Base-by-base conservation (phyloP, 2,329 filamentous ascomycete species). In the Coccinonectria pachysandricola region DNA sequence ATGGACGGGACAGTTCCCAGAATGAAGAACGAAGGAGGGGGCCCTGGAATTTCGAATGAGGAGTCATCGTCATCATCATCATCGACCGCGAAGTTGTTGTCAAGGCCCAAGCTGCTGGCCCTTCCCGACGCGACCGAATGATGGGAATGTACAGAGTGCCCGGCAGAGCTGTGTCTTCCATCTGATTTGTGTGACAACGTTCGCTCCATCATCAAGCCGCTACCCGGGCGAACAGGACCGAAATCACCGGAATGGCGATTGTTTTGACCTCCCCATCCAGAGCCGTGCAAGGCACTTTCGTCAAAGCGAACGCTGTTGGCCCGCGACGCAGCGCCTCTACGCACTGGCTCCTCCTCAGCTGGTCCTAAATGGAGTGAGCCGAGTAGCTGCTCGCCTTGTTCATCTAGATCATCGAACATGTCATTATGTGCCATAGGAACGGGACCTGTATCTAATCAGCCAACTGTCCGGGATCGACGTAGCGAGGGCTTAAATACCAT, bases 291-390 rank as follows among this genome's bases (percentile, higher is more conserved):
- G 9, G 88, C 87, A 48, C 85, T 94, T 52, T 96, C 88, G 49
- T 96, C 91, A 46, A 98, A 98, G 19, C 91, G 82, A 42, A 98
- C 91, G 49, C 91, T 96, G 52, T 96, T 96, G 24, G 91, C 88
- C 43, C 91, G 73, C 11, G 91, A 98, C 11, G 85, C 80, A 12
- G 83, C 84, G 28, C 91, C 84, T 37, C 88, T 74, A 19, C 85
- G 75, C 31, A 85, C 77, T 16, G 82, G 82, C 49, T 87, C 81
- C 36, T 96, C 86, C 36, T 94, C 87, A 5, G 79, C 71, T 38
- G 59, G 57, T 2, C 94, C 88, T 6, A 96, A 65, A 32, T 87
- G 83, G 31, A 95, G 68, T 28, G 81, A 84, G 26, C 78, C 79
- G 24, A 93, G 70, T 32, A 91, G 65, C 44, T 78, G 82, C 47